Base-by-base conservation (phyloP, 352 stramenopile species). In the Phytopythium litorale region DNA sequence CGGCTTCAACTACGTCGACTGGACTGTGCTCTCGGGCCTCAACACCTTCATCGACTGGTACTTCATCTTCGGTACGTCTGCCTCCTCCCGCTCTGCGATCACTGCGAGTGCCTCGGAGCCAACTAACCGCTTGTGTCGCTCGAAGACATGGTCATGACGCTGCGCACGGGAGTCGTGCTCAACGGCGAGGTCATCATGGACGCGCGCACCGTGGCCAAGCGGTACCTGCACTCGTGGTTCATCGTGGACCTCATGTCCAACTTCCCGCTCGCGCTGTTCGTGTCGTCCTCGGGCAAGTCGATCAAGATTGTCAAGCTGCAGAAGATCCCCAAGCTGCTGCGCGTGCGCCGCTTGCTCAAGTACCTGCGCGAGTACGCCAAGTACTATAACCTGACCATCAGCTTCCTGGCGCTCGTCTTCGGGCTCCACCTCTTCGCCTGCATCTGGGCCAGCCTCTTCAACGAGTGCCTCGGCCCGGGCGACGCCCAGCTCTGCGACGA, bases 151-250 rank as follows among this genome's bases (percentile, higher is more conserved):
- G 64, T 87, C 11, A 73, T 94, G 66, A 93, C 85, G 12, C 70
- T 96, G 30, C 72, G 81, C 9, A 96, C 86, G 32, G 88, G 82
- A 43, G 86, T 88, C 23, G 79, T 89, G 19, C 68, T 70, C 6
- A 91, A 89, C 49, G 86, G 86, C 35, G 84, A 93, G 42, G 76
- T 94, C 45, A 76, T 95, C 37, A 95, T 95, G 88, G 81, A 92
- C 63, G 72, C 71, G 18, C 70, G 73, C 11, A 60, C 67, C 55
- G 84, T 92, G 18, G 63, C 83, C 43, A 67, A 63, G 13, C 79
- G 89, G 48, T 96, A 96, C 62, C 65, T 94, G 4, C 70, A 63
- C 60, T 78, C 80, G 12, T 96, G 84, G 88, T 93, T 95, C 60
- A 75, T 94, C 38, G 72, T 95, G 18, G 86, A 95, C 62, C 60